Percentiles rank a stretch among this genome's conserved stretches.
Evolutionary conservation across 345 rosid species (phyloP).

Genomic region (Excoecaria agallocha): DNA sequence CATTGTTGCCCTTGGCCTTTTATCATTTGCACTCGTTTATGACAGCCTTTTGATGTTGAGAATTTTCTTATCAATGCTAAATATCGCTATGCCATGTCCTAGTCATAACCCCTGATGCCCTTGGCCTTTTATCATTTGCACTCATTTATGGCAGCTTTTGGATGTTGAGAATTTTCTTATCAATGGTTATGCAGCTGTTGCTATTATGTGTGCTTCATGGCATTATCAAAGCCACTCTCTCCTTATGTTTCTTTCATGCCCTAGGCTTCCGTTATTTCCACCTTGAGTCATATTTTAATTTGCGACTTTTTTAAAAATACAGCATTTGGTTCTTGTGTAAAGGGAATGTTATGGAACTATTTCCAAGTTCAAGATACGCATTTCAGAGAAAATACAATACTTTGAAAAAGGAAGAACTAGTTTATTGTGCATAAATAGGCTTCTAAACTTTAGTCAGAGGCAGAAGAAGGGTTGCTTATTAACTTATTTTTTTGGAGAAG

Average conservation of each 20-base stretch:
- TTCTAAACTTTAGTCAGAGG: not conserved
- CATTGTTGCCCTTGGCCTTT: not conserved
- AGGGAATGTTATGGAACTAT: too few species aligned
- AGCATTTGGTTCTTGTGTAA: not conserved
- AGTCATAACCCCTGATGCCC: not conserved
- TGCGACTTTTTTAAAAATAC: not conserved
- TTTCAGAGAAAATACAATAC: not conserved
- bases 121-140: not conserved
- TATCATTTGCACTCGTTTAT: not conserved
- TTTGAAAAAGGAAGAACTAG: not conserved
- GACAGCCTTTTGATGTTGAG: not conserved
- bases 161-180: not conserved
- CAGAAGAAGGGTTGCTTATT: not conserved
- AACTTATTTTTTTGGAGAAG: not conserved
- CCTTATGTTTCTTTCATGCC: not conserved
- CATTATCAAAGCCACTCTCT: not conserved
- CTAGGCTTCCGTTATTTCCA: not conserved
- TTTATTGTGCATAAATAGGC: not conserved
- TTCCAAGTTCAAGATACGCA: constrained; percentile 2
- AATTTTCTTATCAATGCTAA: not conserved
- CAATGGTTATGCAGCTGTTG: too few species aligned
- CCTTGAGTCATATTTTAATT: not conserved
- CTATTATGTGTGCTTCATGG: too few species aligned
- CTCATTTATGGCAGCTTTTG: too few species aligned
- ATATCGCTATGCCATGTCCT: too few species aligned